phyloP scores from a whole-genome alignment of 225 moss, liverwort and hornwort species.

The Thuidium tamariscinum region DNA sequence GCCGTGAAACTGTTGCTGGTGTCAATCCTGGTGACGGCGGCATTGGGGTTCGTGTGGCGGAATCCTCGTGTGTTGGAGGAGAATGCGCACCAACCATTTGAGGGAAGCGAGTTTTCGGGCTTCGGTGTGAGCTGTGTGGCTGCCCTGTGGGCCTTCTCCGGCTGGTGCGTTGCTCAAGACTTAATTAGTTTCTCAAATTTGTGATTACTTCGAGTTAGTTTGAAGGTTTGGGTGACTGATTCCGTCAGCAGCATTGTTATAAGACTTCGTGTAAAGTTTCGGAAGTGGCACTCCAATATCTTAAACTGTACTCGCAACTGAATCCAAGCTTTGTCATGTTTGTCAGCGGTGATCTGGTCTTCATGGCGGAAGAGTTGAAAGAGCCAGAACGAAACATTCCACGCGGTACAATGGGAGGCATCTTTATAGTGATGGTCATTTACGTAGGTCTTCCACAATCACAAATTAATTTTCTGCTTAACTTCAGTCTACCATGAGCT shows the following conservation, averaged over 20 bases:
- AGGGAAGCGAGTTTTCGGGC: slow-evolving; percentile 32
- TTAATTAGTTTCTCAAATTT: not conserved
- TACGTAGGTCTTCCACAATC: slow-evolving; percentile 48
- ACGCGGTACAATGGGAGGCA: slow-evolving; percentile 33
- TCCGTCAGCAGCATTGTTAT: not conserved
- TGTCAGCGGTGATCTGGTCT: slow-evolving; percentile 55
- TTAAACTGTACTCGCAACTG: not conserved
- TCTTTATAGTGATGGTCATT: slow-evolving; percentile 36
- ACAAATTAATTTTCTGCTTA: not conserved
- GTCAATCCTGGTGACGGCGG: slow-evolving; percentile 24
- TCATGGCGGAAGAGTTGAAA: slow-evolving; percentile 75
- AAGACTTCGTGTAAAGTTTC: not conserved
- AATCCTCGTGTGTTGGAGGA: slow-evolving; percentile 35
- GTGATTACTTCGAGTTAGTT: not conserved
- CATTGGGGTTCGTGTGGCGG: slow-evolving; percentile 20
- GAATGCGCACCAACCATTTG: slow-evolving; percentile 51
- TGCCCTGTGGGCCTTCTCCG: slow-evolving; percentile 62
- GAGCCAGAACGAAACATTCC: slow-evolving; percentile 71
- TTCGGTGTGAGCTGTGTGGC: slow-evolving; percentile 65
- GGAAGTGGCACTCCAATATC: not conserved
- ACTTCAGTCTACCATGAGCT: not conserved
- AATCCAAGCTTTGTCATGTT: not conserved
- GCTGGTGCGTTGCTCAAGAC: slow-evolving; percentile 39
- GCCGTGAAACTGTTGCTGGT: slow-evolving; percentile 42
- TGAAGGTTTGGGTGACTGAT: not conserved